Evolutionary conservation across 306 rosid species (phyloP), one percentile per base, ranked within the genome.

Genomic region (Crotalaria pallida): DNA sequence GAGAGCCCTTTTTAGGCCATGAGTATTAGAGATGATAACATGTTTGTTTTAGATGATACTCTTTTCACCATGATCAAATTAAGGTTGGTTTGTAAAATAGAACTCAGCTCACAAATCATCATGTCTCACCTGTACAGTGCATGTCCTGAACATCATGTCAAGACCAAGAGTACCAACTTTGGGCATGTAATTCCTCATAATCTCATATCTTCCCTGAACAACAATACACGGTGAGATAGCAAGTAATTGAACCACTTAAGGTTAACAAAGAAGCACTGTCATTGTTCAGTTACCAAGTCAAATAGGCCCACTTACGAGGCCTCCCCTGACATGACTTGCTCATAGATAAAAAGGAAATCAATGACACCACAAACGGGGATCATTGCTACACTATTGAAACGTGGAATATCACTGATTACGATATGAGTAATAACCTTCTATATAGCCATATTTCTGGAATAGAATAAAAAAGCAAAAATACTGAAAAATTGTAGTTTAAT

Each of bases 141-240:
- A 95, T 47, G 99, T 95, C 85, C 99, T 86, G 83, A 91, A 89
- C 99, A 91, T 95, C 97, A 91, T 91, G 80, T 95, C 97, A 69
- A 91, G 96, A 71, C 97, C 99, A 21, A 95, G 96, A 9, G 99
- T 75, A 57, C 99, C 97, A 79, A 95, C 99, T 86, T 86, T 85
- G 64, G 96, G 99, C 99, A 91, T 91, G 91, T 91, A 95, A 57
- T 87, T 91, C 79, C 73, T 87, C 96, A 95, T 95, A 55, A 95
- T 95, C 53, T 91, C 88, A 33, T 91, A 91, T 77, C 99, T 85
- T 79, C 96, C 97, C 99, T 88, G 90, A 76, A 81, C 58, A 77
- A 77, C 77, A 84, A 66, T 16, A 76, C 69, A 58, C 45, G 27
- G 48, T 85, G 69, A 86, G 72, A 74, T 56, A 59, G 49, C 67